These are phyloP conservation scores for Sporobolomyces roseus DNA, from an alignment of 768 basidiomycete species.

Conservation along the genomic window DNA sequence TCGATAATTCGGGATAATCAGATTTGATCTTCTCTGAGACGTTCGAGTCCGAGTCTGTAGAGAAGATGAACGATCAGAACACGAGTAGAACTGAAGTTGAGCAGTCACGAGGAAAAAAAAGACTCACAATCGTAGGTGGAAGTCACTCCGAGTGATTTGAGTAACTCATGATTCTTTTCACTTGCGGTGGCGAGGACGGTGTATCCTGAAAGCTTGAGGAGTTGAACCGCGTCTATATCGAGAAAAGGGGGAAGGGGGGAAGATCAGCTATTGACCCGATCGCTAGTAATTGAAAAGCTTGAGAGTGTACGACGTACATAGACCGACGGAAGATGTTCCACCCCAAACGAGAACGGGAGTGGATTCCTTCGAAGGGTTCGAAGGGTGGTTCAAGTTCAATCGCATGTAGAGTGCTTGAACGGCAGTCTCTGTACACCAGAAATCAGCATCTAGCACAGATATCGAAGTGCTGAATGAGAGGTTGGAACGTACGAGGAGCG, in stretches of 20 bases:
- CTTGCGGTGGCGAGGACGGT: conserved; percentile 55
- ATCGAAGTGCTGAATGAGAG: neutral
- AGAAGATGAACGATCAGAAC: neutral
- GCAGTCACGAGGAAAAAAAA: neutral
- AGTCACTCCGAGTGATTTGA: conserved; percentile 53
- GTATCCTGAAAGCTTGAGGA: conserved; percentile 53
- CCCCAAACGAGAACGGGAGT: conserved; percentile 36
- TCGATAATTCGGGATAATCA: conserved; percentile 29
- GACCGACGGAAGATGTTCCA: conserved; percentile 27
- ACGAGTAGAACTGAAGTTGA: neutral
- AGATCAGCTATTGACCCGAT: too few species aligned
- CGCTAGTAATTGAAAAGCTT: too few species aligned
- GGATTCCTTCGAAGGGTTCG: conserved; percentile 1
- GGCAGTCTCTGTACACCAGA: conserved; percentile 19
- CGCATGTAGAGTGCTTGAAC: conserved; percentile 27
- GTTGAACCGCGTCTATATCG: conserved; percentile 49
- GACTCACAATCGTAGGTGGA: conserved; percentile 50
- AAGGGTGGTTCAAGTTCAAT: neutral
- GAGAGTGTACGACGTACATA: conserved; percentile 19
- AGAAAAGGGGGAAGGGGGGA: too few species aligned
- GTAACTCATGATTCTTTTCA: conserved; percentile 49
- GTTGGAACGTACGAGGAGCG: conserved; percentile 21
- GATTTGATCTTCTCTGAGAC: conserved; percentile 33
- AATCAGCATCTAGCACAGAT: neutral
- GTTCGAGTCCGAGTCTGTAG: conserved; percentile 30